These are phyloP conservation scores for Xylaria cubensis DNA, from an alignment of 495 filamentous ascomycete species.

Conservation along the genomic window DNA sequence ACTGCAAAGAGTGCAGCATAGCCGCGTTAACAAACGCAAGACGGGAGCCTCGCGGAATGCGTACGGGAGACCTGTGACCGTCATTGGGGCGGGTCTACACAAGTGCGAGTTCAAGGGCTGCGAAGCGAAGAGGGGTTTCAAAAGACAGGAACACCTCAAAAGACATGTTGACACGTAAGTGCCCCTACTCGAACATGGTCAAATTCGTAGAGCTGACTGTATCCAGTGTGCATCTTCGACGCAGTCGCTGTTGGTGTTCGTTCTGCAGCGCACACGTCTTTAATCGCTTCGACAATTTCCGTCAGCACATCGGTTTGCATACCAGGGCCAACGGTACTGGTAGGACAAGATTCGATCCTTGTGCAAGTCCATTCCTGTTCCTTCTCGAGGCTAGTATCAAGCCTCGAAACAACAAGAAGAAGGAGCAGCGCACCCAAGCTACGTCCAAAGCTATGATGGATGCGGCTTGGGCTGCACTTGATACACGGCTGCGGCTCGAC, in stretches of 20 bases:
- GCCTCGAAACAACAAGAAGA: too few species aligned
- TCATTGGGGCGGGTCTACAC: not conserved
- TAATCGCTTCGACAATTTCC: constrained; percentile 45
- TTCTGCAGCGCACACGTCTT: constrained; percentile 41
- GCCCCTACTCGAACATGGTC: constrained; percentile 36
- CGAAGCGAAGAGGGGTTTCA: constrained; percentile 57
- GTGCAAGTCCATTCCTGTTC: too few species aligned
- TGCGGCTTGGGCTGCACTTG: too few species aligned
- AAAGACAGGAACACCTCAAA: constrained; percentile 69
- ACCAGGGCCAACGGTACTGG: constrained; percentile 8
- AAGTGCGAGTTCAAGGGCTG: constrained; percentile 45
- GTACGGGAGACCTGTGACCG: not conserved
- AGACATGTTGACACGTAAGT: constrained; percentile 64
- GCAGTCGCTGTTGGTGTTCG: constrained; percentile 32
- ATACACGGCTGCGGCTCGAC: too few species aligned
- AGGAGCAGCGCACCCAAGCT: not conserved
- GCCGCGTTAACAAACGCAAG: constrained; percentile 26
- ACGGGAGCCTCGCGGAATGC: not conserved
- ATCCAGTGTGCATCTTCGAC: not conserved
- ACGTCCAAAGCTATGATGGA: not conserved
- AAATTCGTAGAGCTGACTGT: not conserved
- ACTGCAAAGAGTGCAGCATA: constrained; percentile 42
- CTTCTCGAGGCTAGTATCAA: too few species aligned
- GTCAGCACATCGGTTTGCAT: constrained; percentile 51
- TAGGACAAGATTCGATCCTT: too few species aligned